phyloP scores from a whole-genome alignment of 306 rosid species.

The Echinosophora koreensis region DNA sequence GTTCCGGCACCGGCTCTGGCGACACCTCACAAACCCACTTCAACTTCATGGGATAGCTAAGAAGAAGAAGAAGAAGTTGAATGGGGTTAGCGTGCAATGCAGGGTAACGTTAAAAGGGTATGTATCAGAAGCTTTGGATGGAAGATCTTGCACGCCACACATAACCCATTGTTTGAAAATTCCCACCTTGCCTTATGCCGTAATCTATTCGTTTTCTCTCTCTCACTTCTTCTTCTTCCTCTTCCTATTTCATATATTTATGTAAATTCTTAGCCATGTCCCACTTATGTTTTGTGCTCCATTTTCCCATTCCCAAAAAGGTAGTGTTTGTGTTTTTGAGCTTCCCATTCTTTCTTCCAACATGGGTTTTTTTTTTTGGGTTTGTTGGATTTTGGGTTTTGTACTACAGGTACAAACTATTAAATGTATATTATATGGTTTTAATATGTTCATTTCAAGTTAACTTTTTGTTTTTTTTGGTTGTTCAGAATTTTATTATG shows the following conservation, averaged over 20 bases:
- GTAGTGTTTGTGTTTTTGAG: conserved; percentile 14
- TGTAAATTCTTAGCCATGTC: conserved; percentile 17
- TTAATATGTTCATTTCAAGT: background rate
- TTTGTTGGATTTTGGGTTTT: background rate
- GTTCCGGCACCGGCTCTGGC: conserved; percentile 1
- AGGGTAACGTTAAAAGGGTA: conserved; percentile 33
- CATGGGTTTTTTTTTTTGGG: background rate
- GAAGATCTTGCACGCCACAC: conserved; percentile 58
- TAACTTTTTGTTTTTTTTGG: background rate
- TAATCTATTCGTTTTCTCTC: conserved; percentile 52
- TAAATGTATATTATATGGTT: background rate
- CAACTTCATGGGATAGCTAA: background rate
- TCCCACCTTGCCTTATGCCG: conserved; percentile 53
- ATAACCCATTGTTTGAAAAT: conserved; percentile 41
- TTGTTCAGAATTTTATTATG: conserved; percentile 1
- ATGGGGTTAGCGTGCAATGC: conserved; percentile 46
- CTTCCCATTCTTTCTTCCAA: background rate
- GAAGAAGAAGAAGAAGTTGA: conserved; percentile 15
- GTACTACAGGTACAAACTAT: too few species aligned
- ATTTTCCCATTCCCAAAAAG: background rate
- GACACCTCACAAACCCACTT: background rate
- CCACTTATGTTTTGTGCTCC: background rate
- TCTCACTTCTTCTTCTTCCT: conserved; percentile 49
- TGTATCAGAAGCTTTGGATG: conserved; percentile 38
- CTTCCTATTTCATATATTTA: conserved; percentile 24